Conservation (phyloP, 352 stramenopile species). For the Blastocystis sp. region DNA sequence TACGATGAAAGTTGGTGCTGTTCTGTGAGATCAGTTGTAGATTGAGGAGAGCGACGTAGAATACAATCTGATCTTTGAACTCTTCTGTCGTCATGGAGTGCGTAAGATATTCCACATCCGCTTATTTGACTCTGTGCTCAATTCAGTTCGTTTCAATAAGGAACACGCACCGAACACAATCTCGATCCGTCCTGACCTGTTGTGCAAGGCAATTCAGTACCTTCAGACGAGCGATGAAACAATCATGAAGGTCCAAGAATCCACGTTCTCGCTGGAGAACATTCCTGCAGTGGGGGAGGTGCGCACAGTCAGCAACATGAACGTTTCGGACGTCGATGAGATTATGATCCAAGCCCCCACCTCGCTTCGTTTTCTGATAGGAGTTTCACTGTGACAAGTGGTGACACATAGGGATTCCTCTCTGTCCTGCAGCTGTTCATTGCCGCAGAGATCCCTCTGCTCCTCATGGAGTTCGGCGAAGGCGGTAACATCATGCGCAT, state of each 20-base stretch:
- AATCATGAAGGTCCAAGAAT: neutral
- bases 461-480: slow-evolving; percentile 3
- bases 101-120: slow-evolving; percentile 26
- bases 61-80: slow-evolving; percentile 9
- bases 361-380: slow-evolving; percentile 39
- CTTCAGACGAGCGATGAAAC: slow-evolving; percentile 15
- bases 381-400: neutral
- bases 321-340: neutral
- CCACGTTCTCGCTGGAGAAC: neutral
- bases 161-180: neutral
- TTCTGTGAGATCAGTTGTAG: neutral
- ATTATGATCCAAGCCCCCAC: slow-evolving; percentile 10
- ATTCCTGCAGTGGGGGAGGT: slow-evolving; percentile 7
- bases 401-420: neutral
- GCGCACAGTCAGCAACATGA: slow-evolving; percentile 36
- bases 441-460: neutral
- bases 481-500: neutral
- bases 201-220: slow-evolving; percentile 44
- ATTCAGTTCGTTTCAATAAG: neutral
- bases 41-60: slow-evolving; percentile 14
- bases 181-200: neutral
- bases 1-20: slow-evolving; percentile 28
- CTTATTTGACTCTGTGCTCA: neutral
- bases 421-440: slow-evolving; percentile 14
- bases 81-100: slow-evolving; percentile 1